These are phyloP conservation scores for Biscogniauxia marginata DNA, from an alignment of 2,329 filamentous ascomycete species.

Conservation along the genomic window DNA sequence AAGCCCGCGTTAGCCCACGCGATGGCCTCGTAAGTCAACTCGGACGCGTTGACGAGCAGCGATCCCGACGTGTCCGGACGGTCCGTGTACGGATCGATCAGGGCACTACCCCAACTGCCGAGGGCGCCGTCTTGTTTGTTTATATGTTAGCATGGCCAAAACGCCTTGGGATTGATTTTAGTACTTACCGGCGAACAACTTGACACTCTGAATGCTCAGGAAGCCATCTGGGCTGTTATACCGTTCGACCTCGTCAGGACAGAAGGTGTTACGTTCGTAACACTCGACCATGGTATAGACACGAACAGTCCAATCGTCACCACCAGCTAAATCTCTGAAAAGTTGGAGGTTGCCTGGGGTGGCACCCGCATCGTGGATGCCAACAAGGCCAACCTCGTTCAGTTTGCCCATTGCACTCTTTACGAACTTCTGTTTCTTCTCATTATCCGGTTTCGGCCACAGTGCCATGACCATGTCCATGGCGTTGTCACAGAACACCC, in stretches of 20 bases:
- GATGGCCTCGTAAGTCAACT: constrained; percentile 51
- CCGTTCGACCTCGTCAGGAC: constrained; percentile 48
- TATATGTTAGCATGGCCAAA: constrained; percentile 20
- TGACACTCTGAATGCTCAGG: constrained; percentile 61
- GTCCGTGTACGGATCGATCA: constrained; percentile 69
- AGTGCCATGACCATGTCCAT: constrained; percentile 59
- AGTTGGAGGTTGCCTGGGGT: constrained; percentile 53
- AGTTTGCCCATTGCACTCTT: constrained; percentile 60
- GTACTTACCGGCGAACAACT: constrained; percentile 62
- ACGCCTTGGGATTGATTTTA: neutral
- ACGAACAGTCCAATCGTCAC: constrained; percentile 57
- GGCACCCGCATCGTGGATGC: constrained; percentile 68
- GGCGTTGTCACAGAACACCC: constrained; percentile 73
- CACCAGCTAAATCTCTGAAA: constrained; percentile 49
- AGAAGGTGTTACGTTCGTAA: constrained; percentile 61
- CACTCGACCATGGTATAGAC: constrained; percentile 71
- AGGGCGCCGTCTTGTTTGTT: constrained; percentile 63
- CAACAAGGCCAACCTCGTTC: constrained; percentile 64
- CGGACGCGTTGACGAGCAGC: constrained; percentile 63
- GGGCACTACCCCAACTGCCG: constrained; percentile 69
- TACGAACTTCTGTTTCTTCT: constrained; percentile 54
- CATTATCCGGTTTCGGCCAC: constrained; percentile 55
- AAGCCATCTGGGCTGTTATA: constrained; percentile 46
- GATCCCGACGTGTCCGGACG: constrained; percentile 60
- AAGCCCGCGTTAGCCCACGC: constrained; percentile 61